Evolutionary conservation across 2,329 filamentous ascomycete genomes (phyloP), one percentile per base, ranked within the genome.

Genomic region (Pseudogymnoascus sp.): DNA sequence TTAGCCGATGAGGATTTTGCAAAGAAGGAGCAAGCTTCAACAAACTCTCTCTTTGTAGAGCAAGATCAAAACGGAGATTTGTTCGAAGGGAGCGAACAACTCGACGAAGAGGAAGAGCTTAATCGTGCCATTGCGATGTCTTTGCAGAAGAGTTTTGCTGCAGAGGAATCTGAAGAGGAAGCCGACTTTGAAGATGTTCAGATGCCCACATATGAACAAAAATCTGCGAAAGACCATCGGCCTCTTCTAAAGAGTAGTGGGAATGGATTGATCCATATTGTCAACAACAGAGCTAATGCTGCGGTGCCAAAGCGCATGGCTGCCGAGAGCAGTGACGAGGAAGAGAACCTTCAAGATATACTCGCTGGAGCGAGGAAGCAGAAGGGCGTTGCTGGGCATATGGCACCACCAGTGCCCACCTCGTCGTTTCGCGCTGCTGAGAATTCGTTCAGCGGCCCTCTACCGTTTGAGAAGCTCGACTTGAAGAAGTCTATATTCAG

Each of bases 401-500:
- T 18, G 34, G 34, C 38, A 2, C 45, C 23, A 30, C 30, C 45
- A 12, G 45, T 9, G 10, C 26, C 45, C 13, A 18, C 23, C n/a
- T 3, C 45, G 12, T 71, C 71, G 15, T 74, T 72, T 39, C 71
- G 59, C 12, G 57, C 71, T 2, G 39, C 61, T 63, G 82, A 81
- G 64, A 83, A 84, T 65, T 78, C 82, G 2, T 88, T 95, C 68
- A 82, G 83, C 64, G 92, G 92, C 0, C 90, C 92, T 0, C 73
- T 99, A 4, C 94, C 94, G 0, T 99, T 99, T 68, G 91, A 96
- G 66, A 92, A 90, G 68, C 78, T 96, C 1, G 84, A 88, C 45
- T 84, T 81, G 78, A 85, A 82, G 58, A 85, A 82, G 2, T 80
- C 78, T 1, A 75, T 84, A 1, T 84, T 84, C 62, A 73, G 73